Conservation (phyloP, 495 filamentous ascomycete genomes). For the Penicillium verhagenii region DNA sequence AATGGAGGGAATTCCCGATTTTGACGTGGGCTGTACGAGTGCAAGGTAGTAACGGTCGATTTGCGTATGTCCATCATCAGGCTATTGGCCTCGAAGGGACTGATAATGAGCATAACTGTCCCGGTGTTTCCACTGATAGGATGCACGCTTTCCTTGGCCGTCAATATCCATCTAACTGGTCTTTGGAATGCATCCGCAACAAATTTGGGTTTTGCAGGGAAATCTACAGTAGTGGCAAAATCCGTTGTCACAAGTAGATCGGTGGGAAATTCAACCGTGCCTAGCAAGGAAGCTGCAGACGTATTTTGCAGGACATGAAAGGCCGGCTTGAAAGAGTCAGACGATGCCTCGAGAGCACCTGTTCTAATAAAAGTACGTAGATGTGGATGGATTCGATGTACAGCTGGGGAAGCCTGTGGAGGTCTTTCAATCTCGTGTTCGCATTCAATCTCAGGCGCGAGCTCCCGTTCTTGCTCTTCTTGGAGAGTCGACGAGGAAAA, state of each 20-base stretch:
- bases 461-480: conserved; percentile 71
- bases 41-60: conserved; percentile 41
- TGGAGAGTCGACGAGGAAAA: conserved; percentile 44
- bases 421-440: conserved; percentile 57
- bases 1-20: conserved; percentile 42
- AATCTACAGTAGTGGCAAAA: conserved; percentile 51
- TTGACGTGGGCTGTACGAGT: conserved; percentile 58
- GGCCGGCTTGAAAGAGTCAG: conserved; percentile 45
- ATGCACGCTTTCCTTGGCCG: conserved; percentile 33
- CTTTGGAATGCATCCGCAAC: neutral
- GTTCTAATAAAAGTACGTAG: conserved; percentile 39
- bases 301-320: conserved; percentile 45
- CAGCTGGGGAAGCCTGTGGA: conserved; percentile 25
- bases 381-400: conserved; percentile 47
- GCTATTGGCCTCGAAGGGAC: conserved; percentile 59
- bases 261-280: conserved; percentile 35
- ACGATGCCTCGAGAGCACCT: conserved; percentile 16
- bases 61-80: conserved; percentile 41
- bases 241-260: conserved; percentile 55
- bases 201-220: neutral
- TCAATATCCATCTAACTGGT: neutral
- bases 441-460: conserved; percentile 60
- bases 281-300: conserved; percentile 30
- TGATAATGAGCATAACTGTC: too few species aligned
- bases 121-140: too few species aligned